Base-by-base conservation (phyloP, 2,329 filamentous ascomycete genomes). In the Colletotrichum navitas region DNA sequence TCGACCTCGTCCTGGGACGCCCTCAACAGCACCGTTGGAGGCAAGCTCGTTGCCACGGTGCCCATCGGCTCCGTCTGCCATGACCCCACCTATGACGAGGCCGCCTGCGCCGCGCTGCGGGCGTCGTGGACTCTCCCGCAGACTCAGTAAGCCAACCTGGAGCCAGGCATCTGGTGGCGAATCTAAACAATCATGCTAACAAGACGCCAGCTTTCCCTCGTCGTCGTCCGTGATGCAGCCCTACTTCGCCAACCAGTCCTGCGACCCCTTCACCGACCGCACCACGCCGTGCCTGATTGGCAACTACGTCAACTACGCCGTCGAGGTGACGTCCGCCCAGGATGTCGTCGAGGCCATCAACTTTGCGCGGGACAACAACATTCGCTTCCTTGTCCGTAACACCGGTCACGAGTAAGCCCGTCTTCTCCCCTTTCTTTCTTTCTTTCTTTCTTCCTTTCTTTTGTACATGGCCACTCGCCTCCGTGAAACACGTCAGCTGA, bases 61-160 rank as follows among this genome's bases (percentile, higher is more conserved):
- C 89, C 89, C 0, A 75, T 90, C 3, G 89, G 83, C 0, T 77
- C 83, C 2, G 80, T 84, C 0, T 91, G 89, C 75, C 88, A 91
- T 74, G 79, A 82, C 41, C 81, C 79, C 7, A 74, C 74, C 24
- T 88, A 86, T 74, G 78, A 89, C 75, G 81, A 80, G 10, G 77
- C 76, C 5, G 79, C 76, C 34, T 90, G 88, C 75, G 70, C 76
- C 1, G 75, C 72, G 2, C 75, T 88, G 24, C 75, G 79, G 68
- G 73, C 67, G 14, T 69, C 78, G 54, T 85, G 82, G 82, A 75
- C 71, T 32, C 74, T 77, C 39, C 77, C 81, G 7, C 73, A 77
- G 70, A 77, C 79, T 10, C 82, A 83, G 80, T 82, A 76, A 74
- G 79, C 75, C 82, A 76, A 74, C 78, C 75, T n/a, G 10, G 18